Percentiles rank a stretch among this genome's conserved stretches.
These are phyloP conservation scores for Fraxinus xanthoxyloides DNA, from an alignment of 305 asterid species.

Conservation along the genomic window DNA sequence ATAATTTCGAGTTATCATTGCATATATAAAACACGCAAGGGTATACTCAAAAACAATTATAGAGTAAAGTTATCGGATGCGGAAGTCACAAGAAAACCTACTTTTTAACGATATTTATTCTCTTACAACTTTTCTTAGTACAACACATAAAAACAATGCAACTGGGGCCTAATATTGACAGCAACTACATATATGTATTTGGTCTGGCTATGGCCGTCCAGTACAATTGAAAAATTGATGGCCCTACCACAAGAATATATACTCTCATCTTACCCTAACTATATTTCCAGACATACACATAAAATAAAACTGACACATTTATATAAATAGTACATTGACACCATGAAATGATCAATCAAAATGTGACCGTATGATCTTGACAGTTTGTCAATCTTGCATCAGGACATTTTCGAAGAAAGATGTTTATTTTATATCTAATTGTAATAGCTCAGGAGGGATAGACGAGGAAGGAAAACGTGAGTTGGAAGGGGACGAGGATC, in stretches of 20 bases:
- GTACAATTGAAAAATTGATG: constrained; percentile 25
- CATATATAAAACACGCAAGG: not conserved
- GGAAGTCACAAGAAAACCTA: constrained; percentile 43
- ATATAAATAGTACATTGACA: not conserved
- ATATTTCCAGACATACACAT: not conserved
- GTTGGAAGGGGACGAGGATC: constrained; percentile 27
- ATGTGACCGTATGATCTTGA: not conserved
- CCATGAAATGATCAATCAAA: not conserved
- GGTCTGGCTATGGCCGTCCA: constrained; percentile 23
- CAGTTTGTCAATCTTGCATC: not conserved
- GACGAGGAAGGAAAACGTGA: constrained; percentile 50
- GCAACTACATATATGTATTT: constrained; percentile 13
- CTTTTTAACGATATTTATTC: constrained; percentile 37
- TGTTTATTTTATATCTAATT: not conserved
- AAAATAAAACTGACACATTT: not conserved
- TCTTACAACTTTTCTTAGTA: constrained; percentile 33
- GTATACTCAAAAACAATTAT: not conserved
- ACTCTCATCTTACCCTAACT: constrained; percentile 5
- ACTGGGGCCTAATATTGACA: constrained; percentile 31
- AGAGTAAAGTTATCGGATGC: not conserved
- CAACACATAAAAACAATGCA: constrained; percentile 38
- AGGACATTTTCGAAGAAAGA: not conserved
- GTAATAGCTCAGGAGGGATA: constrained; percentile 56
- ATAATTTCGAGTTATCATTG: not conserved
- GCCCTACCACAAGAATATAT: constrained; percentile 42